These are phyloP conservation scores for Tuber melanosporum DNA, from an alignment of 495 filamentous ascomycete genomes.

Conservation along the genomic window DNA sequence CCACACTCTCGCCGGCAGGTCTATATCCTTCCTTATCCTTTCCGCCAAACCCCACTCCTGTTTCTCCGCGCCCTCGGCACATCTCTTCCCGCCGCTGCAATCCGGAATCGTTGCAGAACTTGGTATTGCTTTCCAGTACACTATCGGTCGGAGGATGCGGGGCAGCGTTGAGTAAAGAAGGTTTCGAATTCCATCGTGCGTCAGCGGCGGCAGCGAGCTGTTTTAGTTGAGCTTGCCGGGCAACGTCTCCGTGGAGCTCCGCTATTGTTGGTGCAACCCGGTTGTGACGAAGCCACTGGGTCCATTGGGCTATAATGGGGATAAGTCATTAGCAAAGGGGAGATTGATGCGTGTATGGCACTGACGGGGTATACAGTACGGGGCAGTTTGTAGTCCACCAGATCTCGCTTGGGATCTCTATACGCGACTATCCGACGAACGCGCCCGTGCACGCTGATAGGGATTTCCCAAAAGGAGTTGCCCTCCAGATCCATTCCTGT, in stretches of 20 bases:
- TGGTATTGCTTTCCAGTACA: constrained; percentile 20
- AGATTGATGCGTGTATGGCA: background rate
- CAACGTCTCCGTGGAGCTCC: constrained; percentile 67
- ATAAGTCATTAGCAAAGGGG: background rate
- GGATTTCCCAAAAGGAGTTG: constrained; percentile 95
- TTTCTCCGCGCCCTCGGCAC: constrained; percentile 6
- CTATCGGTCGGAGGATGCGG: constrained; percentile 24
- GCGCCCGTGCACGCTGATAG: constrained; percentile 54
- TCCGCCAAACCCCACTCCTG: constrained; percentile 10
- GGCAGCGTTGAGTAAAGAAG: constrained; percentile 44
- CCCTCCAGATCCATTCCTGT: constrained; percentile 75
- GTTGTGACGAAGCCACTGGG: constrained; percentile 90
- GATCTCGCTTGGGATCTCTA: constrained; percentile 11
- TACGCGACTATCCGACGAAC: constrained; percentile 63
- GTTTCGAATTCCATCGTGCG: constrained; percentile 75
- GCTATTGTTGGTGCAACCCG: constrained; percentile 63
- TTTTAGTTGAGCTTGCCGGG: constrained; percentile 63
- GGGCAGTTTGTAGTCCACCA: constrained; percentile 33
- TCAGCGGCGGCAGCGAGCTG: constrained; percentile 71
- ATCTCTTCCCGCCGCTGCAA: constrained; percentile 2
- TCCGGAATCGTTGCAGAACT: constrained; percentile 17
- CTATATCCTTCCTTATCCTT: constrained; percentile 13
- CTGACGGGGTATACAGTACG: constrained; percentile 6
- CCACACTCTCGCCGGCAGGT: constrained; percentile 9
- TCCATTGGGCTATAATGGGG: constrained; percentile 62